Percentiles rank a stretch among this genome's conserved stretches.
Conservation (phyloP, 768 basidiomycete genomes). For the Tremella yokohamensis region DNA sequence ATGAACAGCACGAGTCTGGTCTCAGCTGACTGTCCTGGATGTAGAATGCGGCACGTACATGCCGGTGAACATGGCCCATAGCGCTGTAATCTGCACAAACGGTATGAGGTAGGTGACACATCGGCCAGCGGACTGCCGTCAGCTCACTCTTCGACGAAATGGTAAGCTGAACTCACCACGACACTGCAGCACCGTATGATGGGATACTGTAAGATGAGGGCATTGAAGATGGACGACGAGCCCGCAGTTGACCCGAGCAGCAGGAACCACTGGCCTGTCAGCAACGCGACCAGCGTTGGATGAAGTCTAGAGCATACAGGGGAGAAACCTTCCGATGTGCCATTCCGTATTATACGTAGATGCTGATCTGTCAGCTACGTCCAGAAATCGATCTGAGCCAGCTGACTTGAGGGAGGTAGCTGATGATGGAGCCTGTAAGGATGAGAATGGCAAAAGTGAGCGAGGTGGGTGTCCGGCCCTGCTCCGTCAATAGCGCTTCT, state of each 20-base stretch:
- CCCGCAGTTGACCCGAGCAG: conserved; percentile 81
- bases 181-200: conserved; percentile 74
- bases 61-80: conserved; percentile 1
- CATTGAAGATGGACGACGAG: conserved; percentile 79
- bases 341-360: conserved; percentile 69
- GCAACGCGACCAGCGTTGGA: not conserved
- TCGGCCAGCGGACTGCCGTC: not conserved
- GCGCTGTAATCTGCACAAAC: not conserved
- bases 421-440: conserved; percentile 65
- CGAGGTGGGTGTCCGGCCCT: not conserved
- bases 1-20: conserved; percentile 81
- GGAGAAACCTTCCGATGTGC: conserved; percentile 83
- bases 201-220: conserved; percentile 79
- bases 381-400: not conserved
- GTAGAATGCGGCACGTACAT: not conserved
- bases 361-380: conserved; percentile 56
- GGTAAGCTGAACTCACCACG: conserved; percentile 58
- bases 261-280: conserved; percentile 61
- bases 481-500: too few relatives aligned
- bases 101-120: not conserved
- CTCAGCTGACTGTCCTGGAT: not conserved
- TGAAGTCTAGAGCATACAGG: conserved; percentile 53
- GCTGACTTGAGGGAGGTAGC: conserved; percentile 76
- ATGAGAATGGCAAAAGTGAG: conserved; percentile 4
- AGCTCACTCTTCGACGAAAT: not conserved